Conservation (phyloP, 106 monocot genomes). For the Allium fistulosum region DNA sequence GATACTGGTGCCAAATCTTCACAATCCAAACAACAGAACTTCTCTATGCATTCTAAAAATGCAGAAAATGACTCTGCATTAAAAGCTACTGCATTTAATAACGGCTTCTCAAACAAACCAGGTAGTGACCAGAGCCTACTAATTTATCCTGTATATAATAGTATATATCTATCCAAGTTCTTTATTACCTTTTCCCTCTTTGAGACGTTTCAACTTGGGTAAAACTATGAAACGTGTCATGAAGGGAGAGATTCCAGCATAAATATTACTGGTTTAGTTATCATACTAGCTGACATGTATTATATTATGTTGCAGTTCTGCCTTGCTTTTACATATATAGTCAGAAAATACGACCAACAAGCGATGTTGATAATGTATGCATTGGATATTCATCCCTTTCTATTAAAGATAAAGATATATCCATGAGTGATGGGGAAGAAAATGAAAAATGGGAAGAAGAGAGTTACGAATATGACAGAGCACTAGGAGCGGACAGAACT, state of each 20-base stretch:
- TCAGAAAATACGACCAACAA: constrained; percentile 8
- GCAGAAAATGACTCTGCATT: constrained; percentile 13
- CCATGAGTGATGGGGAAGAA: constrained; percentile 20
- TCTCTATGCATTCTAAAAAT: constrained; percentile 13
- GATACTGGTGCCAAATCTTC: constrained; percentile 33
- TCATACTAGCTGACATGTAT: not conserved
- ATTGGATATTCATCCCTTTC: constrained; percentile 33
- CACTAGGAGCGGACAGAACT: constrained; percentile 74
- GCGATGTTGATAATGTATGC: constrained; percentile 6
- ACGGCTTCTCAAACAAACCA: constrained; percentile 19
- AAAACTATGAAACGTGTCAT: too few relatives aligned
- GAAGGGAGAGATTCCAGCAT: too few relatives aligned
- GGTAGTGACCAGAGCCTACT: constrained; percentile 18
- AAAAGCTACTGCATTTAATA: constrained; percentile 22
- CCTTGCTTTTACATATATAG: constrained; percentile 92
- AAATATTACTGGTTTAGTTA: too few relatives aligned
- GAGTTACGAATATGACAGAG: constrained; percentile 82
- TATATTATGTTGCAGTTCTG: constrained; percentile 47
- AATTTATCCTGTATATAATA: too few relatives aligned
- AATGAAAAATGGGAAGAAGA: constrained; percentile 83
- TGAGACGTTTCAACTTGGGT: too few relatives aligned
- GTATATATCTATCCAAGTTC: too few relatives aligned
- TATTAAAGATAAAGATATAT: constrained; percentile 27
- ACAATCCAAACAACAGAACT: constrained; percentile 35
- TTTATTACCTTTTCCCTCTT: too few relatives aligned